phyloP scores from a whole-genome alignment of 2,329 filamentous ascomycete genomes.

The Phyllosticta capitalensis region DNA sequence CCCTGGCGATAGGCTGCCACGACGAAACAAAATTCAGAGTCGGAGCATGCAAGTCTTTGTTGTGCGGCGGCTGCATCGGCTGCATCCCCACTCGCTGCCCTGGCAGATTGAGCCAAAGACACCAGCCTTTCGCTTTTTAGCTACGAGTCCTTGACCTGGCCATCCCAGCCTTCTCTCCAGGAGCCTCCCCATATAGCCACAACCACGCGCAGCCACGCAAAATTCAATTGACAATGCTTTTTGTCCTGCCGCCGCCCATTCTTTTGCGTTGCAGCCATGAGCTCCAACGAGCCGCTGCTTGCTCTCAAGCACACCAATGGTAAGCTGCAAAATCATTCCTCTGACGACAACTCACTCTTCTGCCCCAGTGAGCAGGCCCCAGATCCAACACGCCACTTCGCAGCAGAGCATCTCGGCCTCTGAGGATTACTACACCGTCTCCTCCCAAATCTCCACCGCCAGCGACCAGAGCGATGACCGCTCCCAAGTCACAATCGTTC shows the following conservation, averaged over 20 bases:
- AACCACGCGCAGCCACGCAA: background rate
- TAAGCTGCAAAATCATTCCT: no score
- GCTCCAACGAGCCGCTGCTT: conserved; percentile 7
- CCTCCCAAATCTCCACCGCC: conserved; percentile 26
- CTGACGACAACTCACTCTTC: background rate
- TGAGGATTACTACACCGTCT: conserved; percentile 42
- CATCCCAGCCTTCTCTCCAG: conserved; percentile 7
- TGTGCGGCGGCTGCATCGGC: background rate
- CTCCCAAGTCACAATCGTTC: conserved; percentile 17
- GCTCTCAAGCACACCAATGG: conserved; percentile 14
- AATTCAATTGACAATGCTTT: background rate
- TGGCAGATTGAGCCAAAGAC: background rate
- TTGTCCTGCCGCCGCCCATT: background rate
- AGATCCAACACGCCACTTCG: conserved; percentile 31
- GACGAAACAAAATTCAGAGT: no score
- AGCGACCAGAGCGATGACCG: conserved; percentile 26
- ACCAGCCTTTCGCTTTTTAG: background rate
- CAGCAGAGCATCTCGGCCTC: conserved; percentile 40
- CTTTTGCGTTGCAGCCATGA: conserved; percentile 7
- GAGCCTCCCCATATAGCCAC: conserved; percentile 2
- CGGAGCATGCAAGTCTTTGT: no score
- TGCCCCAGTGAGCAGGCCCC: conserved; percentile 29
- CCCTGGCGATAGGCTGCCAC: no score
- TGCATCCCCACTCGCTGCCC: background rate
- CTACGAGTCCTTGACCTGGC: background rate